Evolutionary conservation across 441 rosid species (phyloP).

Genomic region (Adansonia madagascariensis): DNA sequence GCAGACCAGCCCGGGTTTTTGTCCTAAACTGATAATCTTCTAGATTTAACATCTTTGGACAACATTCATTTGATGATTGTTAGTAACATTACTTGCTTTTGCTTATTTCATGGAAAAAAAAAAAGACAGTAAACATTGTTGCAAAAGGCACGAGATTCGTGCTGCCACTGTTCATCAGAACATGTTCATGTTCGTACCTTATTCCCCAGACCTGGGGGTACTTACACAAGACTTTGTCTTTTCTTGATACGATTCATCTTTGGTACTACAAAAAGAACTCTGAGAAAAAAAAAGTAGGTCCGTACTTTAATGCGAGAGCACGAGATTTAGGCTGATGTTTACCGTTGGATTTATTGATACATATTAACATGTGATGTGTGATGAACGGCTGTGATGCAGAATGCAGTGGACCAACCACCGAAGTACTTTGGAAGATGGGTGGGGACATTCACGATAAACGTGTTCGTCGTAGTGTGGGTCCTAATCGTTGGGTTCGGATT

Average conservation of each 20-base stretch:
- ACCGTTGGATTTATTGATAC: neutral
- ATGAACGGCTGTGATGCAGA: slow-evolving; percentile 44
- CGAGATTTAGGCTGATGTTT: neutral
- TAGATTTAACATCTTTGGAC: neutral
- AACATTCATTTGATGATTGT: neutral
- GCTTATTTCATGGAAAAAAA: too few species aligned
- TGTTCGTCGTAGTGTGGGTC: slow-evolving; percentile 64
- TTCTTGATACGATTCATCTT: slow-evolving; percentile 5
- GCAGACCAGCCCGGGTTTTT: slow-evolving; percentile 42
- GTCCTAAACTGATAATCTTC: slow-evolving; percentile 32
- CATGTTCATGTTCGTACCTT: slow-evolving; percentile 24
- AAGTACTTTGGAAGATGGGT: slow-evolving; percentile 57
- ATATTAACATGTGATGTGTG: neutral
- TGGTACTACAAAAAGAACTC: neutral
- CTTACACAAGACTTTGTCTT: slow-evolving; percentile 20
- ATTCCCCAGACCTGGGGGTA: slow-evolving; percentile 20
- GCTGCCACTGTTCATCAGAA: slow-evolving; percentile 27
- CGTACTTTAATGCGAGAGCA: neutral
- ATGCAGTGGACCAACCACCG: slow-evolving; percentile 66
- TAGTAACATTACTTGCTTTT: neutral
- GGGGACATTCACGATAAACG: slow-evolving; percentile 56
- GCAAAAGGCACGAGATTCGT: slow-evolving; percentile 29
- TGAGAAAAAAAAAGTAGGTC: neutral
- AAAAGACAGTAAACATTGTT: neutral
- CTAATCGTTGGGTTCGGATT: slow-evolving; percentile 63